These are phyloP conservation scores for Teratosphaeria zuluensis DNA, from an alignment of 2,329 filamentous ascomycete genomes.

Conservation along the genomic window DNA sequence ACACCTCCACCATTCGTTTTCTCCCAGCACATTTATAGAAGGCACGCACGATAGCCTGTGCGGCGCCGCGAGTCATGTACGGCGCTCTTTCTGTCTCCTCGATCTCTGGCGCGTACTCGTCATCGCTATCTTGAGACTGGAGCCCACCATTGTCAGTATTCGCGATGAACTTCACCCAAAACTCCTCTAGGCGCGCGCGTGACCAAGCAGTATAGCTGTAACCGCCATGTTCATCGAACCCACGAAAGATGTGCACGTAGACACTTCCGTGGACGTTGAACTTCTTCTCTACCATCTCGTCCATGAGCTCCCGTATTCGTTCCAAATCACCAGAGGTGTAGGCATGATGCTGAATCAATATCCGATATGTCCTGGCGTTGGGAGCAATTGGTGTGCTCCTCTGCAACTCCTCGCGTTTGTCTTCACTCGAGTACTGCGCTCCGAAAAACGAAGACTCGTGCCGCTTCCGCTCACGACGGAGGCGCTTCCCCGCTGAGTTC, in stretches of 20 bases:
- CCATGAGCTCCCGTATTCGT: slow-evolving; percentile 59
- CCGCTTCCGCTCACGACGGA: slow-evolving; percentile 40
- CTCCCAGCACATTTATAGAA: slow-evolving; percentile 51
- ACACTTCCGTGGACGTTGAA: slow-evolving; percentile 65
- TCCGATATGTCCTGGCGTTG: slow-evolving; percentile 67
- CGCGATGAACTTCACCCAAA: slow-evolving; percentile 55
- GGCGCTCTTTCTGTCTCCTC: slow-evolving; percentile 15
- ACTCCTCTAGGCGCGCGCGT: slow-evolving; percentile 52
- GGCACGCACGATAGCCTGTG: slow-evolving; percentile 52
- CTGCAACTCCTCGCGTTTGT: slow-evolving; percentile 48
- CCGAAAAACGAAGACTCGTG: slow-evolving; percentile 35
- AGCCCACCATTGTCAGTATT: not conserved
- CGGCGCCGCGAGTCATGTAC: slow-evolving; percentile 41
- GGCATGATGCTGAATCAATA: slow-evolving; percentile 68
- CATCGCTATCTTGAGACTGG: slow-evolving; percentile 8
- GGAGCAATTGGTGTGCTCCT: slow-evolving; percentile 57
- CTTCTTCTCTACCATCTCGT: slow-evolving; percentile 62
- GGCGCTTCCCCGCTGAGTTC: slow-evolving; percentile 32
- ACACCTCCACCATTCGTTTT: slow-evolving; percentile 47
- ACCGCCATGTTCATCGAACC: slow-evolving; percentile 66
- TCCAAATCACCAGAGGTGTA: slow-evolving; percentile 59
- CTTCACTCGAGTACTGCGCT: slow-evolving; percentile 11
- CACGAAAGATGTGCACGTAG: slow-evolving; percentile 73
- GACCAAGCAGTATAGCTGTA: slow-evolving; percentile 62
- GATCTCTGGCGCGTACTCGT: not conserved